A percentile compares a stretch with the other conserved stretches of the same genome.
Conservation (phyloP, 2,329 filamentous ascomycete species). For the Apiospora phragmitis region DNA sequence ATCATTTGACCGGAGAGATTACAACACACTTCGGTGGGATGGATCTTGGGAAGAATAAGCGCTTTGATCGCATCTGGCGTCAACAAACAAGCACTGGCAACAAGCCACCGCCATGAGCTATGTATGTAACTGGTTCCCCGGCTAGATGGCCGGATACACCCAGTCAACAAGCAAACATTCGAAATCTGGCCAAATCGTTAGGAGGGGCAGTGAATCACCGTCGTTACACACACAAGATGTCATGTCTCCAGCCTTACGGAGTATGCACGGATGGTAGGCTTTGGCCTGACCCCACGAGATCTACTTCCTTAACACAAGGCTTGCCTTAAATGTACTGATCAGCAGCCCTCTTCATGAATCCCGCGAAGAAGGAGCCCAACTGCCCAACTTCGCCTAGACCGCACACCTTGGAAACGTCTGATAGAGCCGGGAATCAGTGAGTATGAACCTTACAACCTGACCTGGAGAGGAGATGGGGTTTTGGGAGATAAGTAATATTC, state of each 20-base stretch:
- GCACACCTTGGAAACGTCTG: conserved; percentile 30
- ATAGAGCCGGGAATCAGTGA: background rate
- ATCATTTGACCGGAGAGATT: background rate
- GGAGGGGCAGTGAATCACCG: background rate
- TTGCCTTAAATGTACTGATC: background rate
- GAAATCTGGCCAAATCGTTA: background rate
- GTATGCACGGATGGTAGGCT: background rate
- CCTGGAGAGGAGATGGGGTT: background rate
- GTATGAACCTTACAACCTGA: too few relatives aligned
- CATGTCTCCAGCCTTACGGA: background rate
- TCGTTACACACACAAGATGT: background rate
- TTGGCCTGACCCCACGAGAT: background rate
- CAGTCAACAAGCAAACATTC: background rate
- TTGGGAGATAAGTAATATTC: background rate
- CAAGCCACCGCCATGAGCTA: background rate
- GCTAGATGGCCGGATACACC: background rate
- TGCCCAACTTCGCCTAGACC: conserved; percentile 18
- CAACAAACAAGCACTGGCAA: background rate
- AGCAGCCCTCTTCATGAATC: background rate
- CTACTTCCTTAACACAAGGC: background rate
- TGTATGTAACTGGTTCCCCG: background rate
- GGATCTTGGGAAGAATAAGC: background rate
- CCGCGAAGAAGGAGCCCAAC: background rate
- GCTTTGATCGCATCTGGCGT: background rate
- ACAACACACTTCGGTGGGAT: background rate